Base-by-base conservation (phyloP, 1,284 basidiomycete genomes). In the Sparassis latifolia region DNA sequence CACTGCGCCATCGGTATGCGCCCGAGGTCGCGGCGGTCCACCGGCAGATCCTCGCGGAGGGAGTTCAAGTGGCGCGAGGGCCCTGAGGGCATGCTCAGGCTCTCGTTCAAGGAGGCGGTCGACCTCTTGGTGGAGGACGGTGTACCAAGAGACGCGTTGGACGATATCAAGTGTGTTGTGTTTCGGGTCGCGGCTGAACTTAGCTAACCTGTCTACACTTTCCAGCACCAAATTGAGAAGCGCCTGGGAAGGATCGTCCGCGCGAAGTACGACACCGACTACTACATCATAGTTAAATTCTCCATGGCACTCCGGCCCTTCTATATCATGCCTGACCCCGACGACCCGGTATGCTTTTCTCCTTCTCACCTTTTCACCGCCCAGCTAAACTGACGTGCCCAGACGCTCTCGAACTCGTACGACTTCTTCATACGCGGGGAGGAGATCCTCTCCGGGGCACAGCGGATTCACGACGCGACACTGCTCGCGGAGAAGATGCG, bases 361-460 rank as follows among this genome's bases (percentile, higher is more conserved):
- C 50, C 52, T 40, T 48, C 42, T 41, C 48, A 50, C 30, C 30
- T 10, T 12, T 42, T 45, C 41, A 38, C 35, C 38, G 27, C 47
- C 33, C 5, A 33, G 20, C 20, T 20, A 20, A 20, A 20, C 20
- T 20, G 20, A 44, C 44, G 40, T 38, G 33, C 5, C 33, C 59
- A 93, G 84, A 83, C 82, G 12, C 78, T 97, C 50, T 97, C 95
- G 50, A 98, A 99, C 74, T 97, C 96, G 42, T 99, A 99, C 71
- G 96, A 99, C 73, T 98, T 99, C 72, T 98, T 99, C 81, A 97
- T 99, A 93, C 85, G 96, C 40, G 96, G 96, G 10, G 94, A 99
- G 71, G 96, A 99, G 71, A 98, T 99, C 62, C 77, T 99, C 33
- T 97, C 94, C 2, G 96, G 96, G 12, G 96, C 96, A 20, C 96